Percentiles rank a stretch among this genome's conserved stretches.
Conservation (phyloP, 2,329 filamentous ascomycete species). For the Aspergillus sp. region DNA sequence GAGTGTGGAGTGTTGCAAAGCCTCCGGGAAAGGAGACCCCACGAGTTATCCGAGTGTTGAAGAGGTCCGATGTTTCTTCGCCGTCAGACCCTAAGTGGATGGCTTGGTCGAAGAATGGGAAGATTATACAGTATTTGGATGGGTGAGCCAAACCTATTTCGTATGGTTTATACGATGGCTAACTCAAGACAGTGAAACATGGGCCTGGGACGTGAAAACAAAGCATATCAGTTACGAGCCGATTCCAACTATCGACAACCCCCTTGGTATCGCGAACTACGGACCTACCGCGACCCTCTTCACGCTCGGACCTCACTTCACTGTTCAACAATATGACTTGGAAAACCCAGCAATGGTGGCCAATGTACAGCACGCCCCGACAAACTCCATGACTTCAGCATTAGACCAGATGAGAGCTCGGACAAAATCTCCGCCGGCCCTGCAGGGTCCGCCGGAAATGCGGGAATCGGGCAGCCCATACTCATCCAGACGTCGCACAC, state of each 20-base stretch:
- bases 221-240: constrained; percentile 90
- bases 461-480: constrained; percentile 68
- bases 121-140: constrained; percentile 89
- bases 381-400: constrained; percentile 74
- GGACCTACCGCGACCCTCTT: constrained; percentile 90
- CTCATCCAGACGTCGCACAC: constrained; percentile 72
- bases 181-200: constrained; percentile 66
- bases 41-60: constrained; percentile 84
- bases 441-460: constrained; percentile 52
- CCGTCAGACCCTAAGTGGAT: constrained; percentile 86
- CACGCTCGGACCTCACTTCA: constrained; percentile 82
- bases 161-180: too few relatives aligned
- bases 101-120: constrained; percentile 96
- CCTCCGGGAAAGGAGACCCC: constrained; percentile 69
- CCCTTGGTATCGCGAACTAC: constrained; percentile 81
- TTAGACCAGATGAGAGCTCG: constrained; percentile 61
- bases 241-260: constrained; percentile 79
- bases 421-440: constrained; percentile 29
- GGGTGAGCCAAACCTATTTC: constrained; percentile 60
- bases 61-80: constrained; percentile 68
- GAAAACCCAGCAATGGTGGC: constrained; percentile 82
- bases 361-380: constrained; percentile 82
- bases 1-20: constrained; percentile 96
- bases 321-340: constrained; percentile 92
- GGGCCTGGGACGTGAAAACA: constrained; percentile 96